Conservation (phyloP, 108 stramenopile species). For the Nannochloropsis salina region DNA sequence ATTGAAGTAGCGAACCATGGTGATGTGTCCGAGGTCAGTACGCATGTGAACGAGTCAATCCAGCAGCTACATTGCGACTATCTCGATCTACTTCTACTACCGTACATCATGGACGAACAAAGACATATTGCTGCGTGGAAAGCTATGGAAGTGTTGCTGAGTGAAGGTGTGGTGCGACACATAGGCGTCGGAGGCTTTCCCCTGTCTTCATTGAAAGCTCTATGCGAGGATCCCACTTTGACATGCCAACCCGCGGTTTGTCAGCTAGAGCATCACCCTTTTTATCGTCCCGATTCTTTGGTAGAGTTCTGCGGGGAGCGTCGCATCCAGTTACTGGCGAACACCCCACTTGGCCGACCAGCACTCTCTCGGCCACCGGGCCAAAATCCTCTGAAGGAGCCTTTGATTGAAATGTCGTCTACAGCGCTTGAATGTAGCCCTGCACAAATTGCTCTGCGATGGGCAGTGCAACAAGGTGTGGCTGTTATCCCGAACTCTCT, state of each 20-base stretch:
- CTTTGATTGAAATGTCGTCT: slow-evolving; percentile 9
- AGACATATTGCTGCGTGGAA: neutral
- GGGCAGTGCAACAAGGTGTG: slow-evolving; percentile 18
- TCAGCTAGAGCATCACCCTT: neutral
- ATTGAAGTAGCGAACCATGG: neutral
- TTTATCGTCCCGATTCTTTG: neutral
- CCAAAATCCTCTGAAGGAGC: neutral
- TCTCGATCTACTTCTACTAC: slow-evolving; percentile 6
- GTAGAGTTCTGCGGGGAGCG: neutral
- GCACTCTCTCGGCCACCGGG: neutral
- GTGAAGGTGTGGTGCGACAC: neutral
- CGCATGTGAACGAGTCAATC: neutral
- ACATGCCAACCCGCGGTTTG: neutral
- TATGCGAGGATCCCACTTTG: neutral
- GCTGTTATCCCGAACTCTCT: slow-evolving; percentile 18
- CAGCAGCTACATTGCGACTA: neutral
- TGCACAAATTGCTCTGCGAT: slow-evolving; percentile 13
- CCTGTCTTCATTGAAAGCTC: neutral
- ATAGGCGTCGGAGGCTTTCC: slow-evolving; percentile 13
- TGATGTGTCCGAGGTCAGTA: neutral
- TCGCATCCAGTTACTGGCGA: neutral
- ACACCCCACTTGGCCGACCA: neutral
- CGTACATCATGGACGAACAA: neutral
- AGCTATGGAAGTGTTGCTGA: slow-evolving; percentile 7
- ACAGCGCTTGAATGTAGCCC: slow-evolving; percentile 22